Percentiles rank a stretch among this genome's conserved stretches.
phyloP scores from a whole-genome alignment of 2,329 filamentous ascomycete genomes.

The Myrmaecium sp. region DNA sequence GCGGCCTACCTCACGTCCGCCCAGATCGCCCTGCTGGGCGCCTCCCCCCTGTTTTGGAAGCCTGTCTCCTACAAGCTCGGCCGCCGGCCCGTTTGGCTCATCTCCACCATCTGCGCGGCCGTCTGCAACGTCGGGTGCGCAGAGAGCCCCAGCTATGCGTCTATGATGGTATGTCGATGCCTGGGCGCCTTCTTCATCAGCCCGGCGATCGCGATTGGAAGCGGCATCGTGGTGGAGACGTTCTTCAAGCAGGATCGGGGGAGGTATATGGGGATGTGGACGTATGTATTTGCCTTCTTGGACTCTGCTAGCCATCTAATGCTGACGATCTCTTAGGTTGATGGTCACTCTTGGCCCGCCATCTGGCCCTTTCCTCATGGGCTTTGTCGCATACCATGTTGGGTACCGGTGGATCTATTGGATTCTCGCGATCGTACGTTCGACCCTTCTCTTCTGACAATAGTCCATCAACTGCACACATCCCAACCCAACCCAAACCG shows the following conservation, averaged over 20 bases:
- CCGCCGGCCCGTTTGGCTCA: constrained; percentile 36
- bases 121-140: constrained; percentile 38
- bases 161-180: constrained; percentile 36
- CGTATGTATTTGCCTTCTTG: constrained; percentile 10
- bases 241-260: constrained; percentile 40
- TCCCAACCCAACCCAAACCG: too few relatives aligned
- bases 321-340: constrained; percentile 8
- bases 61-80: constrained; percentile 38
- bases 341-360: constrained; percentile 34
- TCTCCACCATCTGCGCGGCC: constrained; percentile 30
- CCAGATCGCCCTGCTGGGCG: constrained; percentile 38
- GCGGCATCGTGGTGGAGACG: constrained; percentile 39
- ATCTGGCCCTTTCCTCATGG: constrained; percentile 23
- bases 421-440: constrained; percentile 35
- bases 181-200: constrained; percentile 39
- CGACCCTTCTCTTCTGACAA: background rate
- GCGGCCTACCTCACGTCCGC: constrained; percentile 38
- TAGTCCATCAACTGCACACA: too few relatives aligned
- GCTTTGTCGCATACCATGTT: constrained; percentile 32
- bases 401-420: constrained; percentile 44
- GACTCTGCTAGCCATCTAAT: constrained; percentile 9
- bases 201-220: constrained; percentile 37
- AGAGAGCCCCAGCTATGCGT: constrained; percentile 28
- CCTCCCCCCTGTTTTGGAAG: constrained; percentile 38
- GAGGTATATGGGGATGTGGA: constrained; percentile 42